These are phyloP conservation scores for Bryoglossum gracile DNA, from an alignment of 495 filamentous ascomycete genomes.

Conservation along the genomic window DNA sequence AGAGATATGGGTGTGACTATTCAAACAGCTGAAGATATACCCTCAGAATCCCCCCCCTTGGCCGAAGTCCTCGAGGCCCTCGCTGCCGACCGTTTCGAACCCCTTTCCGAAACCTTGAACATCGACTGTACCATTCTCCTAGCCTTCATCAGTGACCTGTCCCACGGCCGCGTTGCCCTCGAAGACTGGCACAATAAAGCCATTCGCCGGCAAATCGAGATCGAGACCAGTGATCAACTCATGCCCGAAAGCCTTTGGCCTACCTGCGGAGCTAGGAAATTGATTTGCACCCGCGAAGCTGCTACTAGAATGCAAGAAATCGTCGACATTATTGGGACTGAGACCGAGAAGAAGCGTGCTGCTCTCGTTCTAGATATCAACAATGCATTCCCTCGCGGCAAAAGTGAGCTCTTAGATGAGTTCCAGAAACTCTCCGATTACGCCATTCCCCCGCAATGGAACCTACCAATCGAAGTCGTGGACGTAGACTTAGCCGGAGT, in stretches of 20 bases:
- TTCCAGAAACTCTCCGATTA: slow-evolving; percentile 27
- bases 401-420: slow-evolving; percentile 5
- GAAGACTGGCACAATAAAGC: slow-evolving; percentile 44
- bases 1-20: slow-evolving; percentile 49
- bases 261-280: slow-evolving; percentile 41
- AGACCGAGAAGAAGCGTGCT: slow-evolving; percentile 50
- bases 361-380: slow-evolving; percentile 41
- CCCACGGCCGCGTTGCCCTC: slow-evolving; percentile 44
- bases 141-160: slow-evolving; percentile 64
- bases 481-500: slow-evolving; percentile 16
- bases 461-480: slow-evolving; percentile 27
- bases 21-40: slow-evolving; percentile 26
- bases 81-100: slow-evolving; percentile 44
- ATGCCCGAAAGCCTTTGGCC: slow-evolving; percentile 58
- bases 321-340: slow-evolving; percentile 57
- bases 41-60: slow-evolving; percentile 20
- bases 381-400: background rate
- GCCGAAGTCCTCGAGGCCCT: slow-evolving; percentile 36
- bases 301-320: slow-evolving; percentile 59
- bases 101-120: slow-evolving; percentile 54
- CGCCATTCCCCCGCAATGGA: slow-evolving; percentile 21
- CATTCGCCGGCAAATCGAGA: slow-evolving; percentile 57
- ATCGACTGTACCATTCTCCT: slow-evolving; percentile 70
- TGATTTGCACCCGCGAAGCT: slow-evolving; percentile 59
- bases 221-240: slow-evolving; percentile 53